Evolutionary conservation across 305 asterid species (phyloP), one percentile per base, ranked within the genome.

Genomic region (Ajuga reptans): DNA sequence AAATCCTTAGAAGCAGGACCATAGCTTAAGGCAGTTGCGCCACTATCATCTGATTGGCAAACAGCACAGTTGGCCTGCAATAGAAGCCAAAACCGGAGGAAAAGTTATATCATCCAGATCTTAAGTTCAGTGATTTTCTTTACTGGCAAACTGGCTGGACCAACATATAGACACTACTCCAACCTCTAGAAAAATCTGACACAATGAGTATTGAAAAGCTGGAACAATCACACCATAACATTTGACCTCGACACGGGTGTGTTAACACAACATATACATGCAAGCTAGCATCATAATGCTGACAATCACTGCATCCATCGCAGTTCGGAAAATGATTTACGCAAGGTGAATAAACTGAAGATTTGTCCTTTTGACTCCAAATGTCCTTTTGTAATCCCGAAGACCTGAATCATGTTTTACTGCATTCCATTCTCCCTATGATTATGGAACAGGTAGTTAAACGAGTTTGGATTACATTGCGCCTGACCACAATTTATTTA

Each of bases 31-130:
- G 90, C 82, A 77, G 98, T 94, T 58, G 98, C 98, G 72, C 97
- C 96, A 71, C 93, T 83, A 72, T 89, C 96, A 74, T 94, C 99
- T 37, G 95, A 89, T 85, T 83, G 89, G 84, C 97, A 91, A 75
- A 91, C 99, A 78, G 93, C 96, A 87, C 85, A 74, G 68, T 94
- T 91, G 58, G 97, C 96, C 99, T 93, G 90, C 80, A 80, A 31
- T 57, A 43, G 75, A 73, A 66, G 72, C 64, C 76, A 70, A 57
- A 69, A 36, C 9, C 66, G 47, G 49, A 68, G 54, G 21, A 64
- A 56, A 55, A 1, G 42, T 69, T 65, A 73, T 54, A 75, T 62
- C 75, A 55, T 27, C 11, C 66, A n/a, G 47, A 55, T 39, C 9
- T 61, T 54, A 18, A 42, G 51, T 64, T 39, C 64, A 68, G 69